Evolutionary conservation across 2,329 filamentous ascomycete species (phyloP), one percentile per base, ranked within the genome.

Genomic region (Shiraia bambusicola): DNA sequence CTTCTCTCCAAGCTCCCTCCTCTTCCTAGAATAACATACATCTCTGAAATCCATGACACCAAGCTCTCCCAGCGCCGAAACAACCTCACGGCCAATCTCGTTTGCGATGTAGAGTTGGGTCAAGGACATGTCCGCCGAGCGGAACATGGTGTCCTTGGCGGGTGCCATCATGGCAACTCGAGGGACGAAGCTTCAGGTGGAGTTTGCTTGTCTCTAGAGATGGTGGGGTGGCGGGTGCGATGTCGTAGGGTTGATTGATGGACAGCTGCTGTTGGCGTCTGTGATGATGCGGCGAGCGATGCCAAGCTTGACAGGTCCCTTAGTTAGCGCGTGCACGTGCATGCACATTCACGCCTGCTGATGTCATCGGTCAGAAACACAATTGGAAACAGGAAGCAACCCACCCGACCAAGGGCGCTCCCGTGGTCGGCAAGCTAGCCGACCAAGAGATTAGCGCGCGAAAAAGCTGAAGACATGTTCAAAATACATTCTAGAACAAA

Each of bases 81-180:
- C 91, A 61, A 96, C 92, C 76, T 98, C 94, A 67, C 93, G 84
- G 61, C 93, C 92, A 60, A 98, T 97, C 79, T 98, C 93, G 70
- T 96, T 97, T 66, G 93, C 89, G 65, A 98, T 94, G 75, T 97
- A 98, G 66, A 98, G 86, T 84, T 98, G 93, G 66, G 95, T 95
- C 86, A 98, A 86, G 80, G 90, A 96, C 93, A 98, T 98, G 74
- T 96, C 88, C 88, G 90, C 88, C 70, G 93, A 98, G 81, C 94
- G 92, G 84, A 98, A 97, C 78, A 96, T 88, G 73, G 91, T 95
- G 76, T 97, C 90, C 76, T 88, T 76, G 38, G 69, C 63, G 42
- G 77, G 73, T 72, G 76, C 80, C 82, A 84, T 84, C 69, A 50
- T 69, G 69, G 63, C 65, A 51, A 58, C 50, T 57, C 50, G 48